A percentile compares a stretch with the other conserved stretches of the same genome.
phyloP scores from a whole-genome alignment of 2,329 filamentous ascomycete genomes.

The Coleophoma crateriformis region DNA sequence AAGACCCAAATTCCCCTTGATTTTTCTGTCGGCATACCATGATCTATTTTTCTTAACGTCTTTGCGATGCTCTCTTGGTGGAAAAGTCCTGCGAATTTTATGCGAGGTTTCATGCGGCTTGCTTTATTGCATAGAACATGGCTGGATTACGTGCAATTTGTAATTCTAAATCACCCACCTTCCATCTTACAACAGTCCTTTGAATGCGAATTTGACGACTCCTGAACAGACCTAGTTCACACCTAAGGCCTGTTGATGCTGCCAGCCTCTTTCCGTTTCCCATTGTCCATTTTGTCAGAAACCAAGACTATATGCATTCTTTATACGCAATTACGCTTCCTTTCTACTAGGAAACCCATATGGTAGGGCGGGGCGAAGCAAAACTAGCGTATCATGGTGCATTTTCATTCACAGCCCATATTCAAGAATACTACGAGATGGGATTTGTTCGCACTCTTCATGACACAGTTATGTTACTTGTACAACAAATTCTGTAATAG shows the following conservation, averaged over 20 bases:
- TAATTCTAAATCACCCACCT: background rate
- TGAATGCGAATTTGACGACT: background rate
- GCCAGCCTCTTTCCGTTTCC: no score
- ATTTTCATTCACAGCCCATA: no score
- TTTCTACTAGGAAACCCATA: no score
- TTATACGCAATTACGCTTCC: no score
- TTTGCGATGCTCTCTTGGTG: background rate
- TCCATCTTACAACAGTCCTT: background rate
- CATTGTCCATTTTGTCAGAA: no score
- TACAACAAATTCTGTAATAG: no score
- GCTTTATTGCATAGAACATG: background rate
- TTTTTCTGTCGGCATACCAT: background rate
- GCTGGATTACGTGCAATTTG: background rate
- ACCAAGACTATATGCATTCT: no score
- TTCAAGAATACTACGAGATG: no score
- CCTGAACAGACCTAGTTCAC: no score
- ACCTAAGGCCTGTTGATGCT: no score
- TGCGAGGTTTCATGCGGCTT: background rate
- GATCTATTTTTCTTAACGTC: background rate
- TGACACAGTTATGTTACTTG: background rate
- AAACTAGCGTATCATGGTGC: no score
- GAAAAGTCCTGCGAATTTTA: constrained; percentile 1
- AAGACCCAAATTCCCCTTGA: background rate
- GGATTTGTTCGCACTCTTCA: background rate
- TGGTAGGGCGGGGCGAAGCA: no score